A percentile compares a stretch with the other conserved stretches of the same genome.
phyloP scores from a whole-genome alignment of 1,139 yeast species.

The Arxiozyma heterogenica region DNA sequence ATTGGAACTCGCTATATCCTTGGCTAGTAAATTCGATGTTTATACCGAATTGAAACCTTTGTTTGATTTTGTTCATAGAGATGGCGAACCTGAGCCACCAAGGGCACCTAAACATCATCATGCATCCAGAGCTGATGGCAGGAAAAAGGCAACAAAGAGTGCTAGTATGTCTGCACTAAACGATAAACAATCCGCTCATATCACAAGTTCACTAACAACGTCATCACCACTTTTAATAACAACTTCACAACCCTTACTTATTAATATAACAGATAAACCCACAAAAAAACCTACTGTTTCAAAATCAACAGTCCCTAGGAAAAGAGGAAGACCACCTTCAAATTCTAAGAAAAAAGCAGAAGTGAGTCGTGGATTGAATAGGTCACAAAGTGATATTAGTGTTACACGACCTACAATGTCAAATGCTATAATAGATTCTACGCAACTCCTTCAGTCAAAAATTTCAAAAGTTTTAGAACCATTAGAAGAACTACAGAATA shows the following conservation, averaged over 20 bases:
- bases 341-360: conserved; percentile 17
- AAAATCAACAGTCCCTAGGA: conserved; percentile 17
- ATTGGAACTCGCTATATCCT: conserved; percentile 44
- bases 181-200: conserved; percentile 8
- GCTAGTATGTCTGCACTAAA: conserved; percentile 19
- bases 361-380: conserved; percentile 14
- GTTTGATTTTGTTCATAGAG: conserved; percentile 51
- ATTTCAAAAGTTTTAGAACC: conserved; percentile 10
- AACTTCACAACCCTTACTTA: neutral
- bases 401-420: conserved; percentile 23
- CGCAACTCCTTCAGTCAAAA: conserved; percentile 19
- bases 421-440: conserved; percentile 18
- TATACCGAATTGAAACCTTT: conserved; percentile 56
- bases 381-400: conserved; percentile 27
- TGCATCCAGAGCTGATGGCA: conserved; percentile 36
- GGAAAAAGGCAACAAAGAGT: conserved; percentile 24
- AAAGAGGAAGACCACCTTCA: conserved; percentile 29
- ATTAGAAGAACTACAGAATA: conserved; percentile 11
- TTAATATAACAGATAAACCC: neutral
- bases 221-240: neutral
- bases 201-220: neutral
- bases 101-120: conserved; percentile 81
- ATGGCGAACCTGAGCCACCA: conserved; percentile 62
- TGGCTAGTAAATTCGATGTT: conserved; percentile 67
- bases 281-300: neutral